A percentile compares a stretch with the other conserved stretches of the same genome.
These are phyloP conservation scores for Saccharomycopsis sp. DNA, from an alignment of 805 yeast genomes.

Conservation along the genomic window DNA sequence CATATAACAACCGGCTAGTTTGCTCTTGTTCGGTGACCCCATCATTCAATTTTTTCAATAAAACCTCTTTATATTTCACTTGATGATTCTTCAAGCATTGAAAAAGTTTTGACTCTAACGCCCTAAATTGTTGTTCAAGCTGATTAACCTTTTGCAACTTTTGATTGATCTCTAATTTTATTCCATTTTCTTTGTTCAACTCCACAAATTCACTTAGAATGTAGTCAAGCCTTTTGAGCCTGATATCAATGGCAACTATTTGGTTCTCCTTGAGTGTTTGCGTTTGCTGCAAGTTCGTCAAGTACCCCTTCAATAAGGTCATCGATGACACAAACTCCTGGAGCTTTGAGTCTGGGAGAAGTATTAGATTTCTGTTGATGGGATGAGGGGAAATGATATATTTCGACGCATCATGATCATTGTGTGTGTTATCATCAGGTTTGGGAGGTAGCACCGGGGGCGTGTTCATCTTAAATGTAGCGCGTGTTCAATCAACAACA, in stretches of 20 bases:
- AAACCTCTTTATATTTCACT: conserved; percentile 14
- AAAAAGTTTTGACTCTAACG: conserved; percentile 9
- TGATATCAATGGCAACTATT: conserved; percentile 3
- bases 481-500: too few relatives aligned
- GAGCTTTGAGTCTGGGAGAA: conserved; percentile 13
- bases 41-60: conserved; percentile 4
- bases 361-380: conserved; percentile 3
- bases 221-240: conserved; percentile 2
- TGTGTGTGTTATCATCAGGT: background rate
- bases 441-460: conserved; percentile 6
- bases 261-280: conserved; percentile 1
- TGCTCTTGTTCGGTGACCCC: conserved; percentile 7
- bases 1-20: conserved; percentile 6
- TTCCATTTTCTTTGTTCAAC: conserved; percentile 5
- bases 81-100: conserved; percentile 7
- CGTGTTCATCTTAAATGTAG: background rate
- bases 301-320: conserved; percentile 10
- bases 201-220: conserved; percentile 6
- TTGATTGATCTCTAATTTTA: background rate
- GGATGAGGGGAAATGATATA: too few relatives aligned
- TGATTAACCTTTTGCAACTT: background rate
- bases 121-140: conserved; percentile 6
- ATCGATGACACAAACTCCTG: conserved; percentile 6
- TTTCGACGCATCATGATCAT: too few relatives aligned
- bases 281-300: background rate